phyloP scores from a whole-genome alignment of 2,329 filamentous ascomycete genomes.

The Fusarium sp. region DNA sequence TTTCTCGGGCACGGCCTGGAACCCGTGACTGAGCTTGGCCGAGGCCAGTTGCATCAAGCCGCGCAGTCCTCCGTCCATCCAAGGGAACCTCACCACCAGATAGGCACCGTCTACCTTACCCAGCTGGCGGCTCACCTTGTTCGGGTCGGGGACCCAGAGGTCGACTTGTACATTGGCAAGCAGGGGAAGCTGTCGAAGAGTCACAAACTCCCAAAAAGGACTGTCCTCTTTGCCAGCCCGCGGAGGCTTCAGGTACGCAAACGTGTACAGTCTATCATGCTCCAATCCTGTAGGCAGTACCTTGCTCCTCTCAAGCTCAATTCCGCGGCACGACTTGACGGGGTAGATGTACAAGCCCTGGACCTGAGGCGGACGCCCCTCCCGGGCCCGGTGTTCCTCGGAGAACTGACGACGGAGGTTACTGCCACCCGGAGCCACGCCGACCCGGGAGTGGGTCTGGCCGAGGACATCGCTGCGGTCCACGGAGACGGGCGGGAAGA shows the following conservation, averaged over 20 bases:
- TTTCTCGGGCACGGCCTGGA: slow-evolving; percentile 62
- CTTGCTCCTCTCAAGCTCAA: slow-evolving; percentile 72
- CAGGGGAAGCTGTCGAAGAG: slow-evolving; percentile 71
- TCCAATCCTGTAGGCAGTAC: slow-evolving; percentile 74
- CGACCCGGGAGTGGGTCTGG: slow-evolving; percentile 62
- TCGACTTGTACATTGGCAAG: slow-evolving; percentile 74
- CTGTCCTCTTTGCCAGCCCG: slow-evolving; percentile 48
- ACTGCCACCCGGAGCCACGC: slow-evolving; percentile 51
- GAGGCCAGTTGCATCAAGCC: slow-evolving; percentile 56
- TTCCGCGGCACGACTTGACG: slow-evolving; percentile 79
- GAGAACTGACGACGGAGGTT: slow-evolving; percentile 47
- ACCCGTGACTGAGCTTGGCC: slow-evolving; percentile 61
- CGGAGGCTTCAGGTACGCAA: slow-evolving; percentile 65
- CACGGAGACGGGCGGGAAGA: slow-evolving; percentile 63
- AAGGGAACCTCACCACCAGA: slow-evolving; percentile 72
- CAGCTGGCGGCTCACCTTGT: slow-evolving; percentile 59
- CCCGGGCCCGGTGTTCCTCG: slow-evolving; percentile 32
- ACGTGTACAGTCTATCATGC: slow-evolving; percentile 83
- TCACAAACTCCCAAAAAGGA: slow-evolving; percentile 73
- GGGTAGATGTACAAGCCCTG: slow-evolving; percentile 81
- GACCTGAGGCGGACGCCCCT: slow-evolving; percentile 43
- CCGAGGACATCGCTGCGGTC: slow-evolving; percentile 61
- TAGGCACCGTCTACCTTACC: slow-evolving; percentile 64
- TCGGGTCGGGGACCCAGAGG: slow-evolving; percentile 72
- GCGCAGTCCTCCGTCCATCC: slow-evolving; percentile 58